Percentiles rank a stretch among this genome's conserved stretches.
These are phyloP conservation scores for Entelexis sorbosivorans DNA, from an alignment of 1,139 yeast species.

Conservation along the genomic window DNA sequence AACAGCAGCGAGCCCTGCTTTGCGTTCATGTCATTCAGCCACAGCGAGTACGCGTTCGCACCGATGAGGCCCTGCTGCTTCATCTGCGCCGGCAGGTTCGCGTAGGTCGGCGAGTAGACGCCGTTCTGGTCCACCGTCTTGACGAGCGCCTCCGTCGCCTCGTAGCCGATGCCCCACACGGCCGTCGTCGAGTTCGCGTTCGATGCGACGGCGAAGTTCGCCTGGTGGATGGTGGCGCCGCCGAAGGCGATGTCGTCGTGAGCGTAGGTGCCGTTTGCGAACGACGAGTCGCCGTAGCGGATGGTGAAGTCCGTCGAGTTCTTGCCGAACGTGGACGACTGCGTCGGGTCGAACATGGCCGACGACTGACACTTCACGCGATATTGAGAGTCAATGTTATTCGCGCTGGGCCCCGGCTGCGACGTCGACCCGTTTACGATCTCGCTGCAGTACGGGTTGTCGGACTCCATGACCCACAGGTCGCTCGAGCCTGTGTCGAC, in stretches of 20 bases:
- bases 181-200: constrained; percentile 44
- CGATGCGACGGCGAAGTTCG: constrained; percentile 49
- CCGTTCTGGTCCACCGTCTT: constrained; percentile 13
- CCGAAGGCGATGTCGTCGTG: constrained; percentile 41
- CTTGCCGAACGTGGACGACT: constrained; percentile 36
- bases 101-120: constrained; percentile 17
- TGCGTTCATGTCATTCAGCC: constrained; percentile 20
- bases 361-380: constrained; percentile 11
- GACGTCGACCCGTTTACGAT: background rate
- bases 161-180: constrained; percentile 49
- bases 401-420: background rate
- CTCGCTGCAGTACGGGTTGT: constrained; percentile 23
- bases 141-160: constrained; percentile 16
- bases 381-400: background rate
- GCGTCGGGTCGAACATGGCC: constrained; percentile 32
- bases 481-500: constrained; percentile 40
- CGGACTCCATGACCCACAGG: constrained; percentile 31
- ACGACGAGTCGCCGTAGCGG: constrained; percentile 49
- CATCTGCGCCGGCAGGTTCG: constrained; percentile 23
- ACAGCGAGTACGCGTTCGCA: constrained; percentile 42
- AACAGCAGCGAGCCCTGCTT: constrained; percentile 42
- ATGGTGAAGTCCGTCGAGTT: constrained; percentile 24
- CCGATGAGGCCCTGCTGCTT: constrained; percentile 37
- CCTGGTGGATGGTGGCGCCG: constrained; percentile 35
- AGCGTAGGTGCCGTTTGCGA: constrained; percentile 53